Conservation (phyloP, 768 basidiomycete genomes). For the Tremella fuciformis region DNA sequence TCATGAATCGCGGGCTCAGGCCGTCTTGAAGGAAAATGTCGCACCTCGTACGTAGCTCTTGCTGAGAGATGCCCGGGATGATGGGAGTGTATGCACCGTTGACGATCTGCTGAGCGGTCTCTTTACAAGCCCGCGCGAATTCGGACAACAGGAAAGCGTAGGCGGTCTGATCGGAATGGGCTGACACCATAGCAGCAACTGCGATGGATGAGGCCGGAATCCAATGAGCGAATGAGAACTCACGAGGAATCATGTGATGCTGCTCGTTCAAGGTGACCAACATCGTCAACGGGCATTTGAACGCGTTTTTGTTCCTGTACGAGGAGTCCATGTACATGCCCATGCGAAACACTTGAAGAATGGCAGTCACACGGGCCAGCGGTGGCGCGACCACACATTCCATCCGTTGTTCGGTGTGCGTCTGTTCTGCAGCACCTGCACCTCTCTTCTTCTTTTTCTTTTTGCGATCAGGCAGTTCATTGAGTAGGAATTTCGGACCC, state of each 20-base stretch:
- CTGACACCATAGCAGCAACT: slow-evolving; percentile 15
- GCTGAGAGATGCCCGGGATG: neutral
- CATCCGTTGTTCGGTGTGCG: slow-evolving; percentile 1
- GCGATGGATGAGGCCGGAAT: neutral
- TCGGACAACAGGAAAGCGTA: slow-evolving; percentile 4
- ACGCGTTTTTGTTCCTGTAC: slow-evolving; percentile 19
- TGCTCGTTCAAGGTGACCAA: slow-evolving; percentile 13
- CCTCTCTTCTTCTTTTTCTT: no score
- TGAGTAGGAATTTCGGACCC: neutral
- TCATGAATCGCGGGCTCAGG: slow-evolving; percentile 9
- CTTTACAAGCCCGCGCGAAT: neutral
- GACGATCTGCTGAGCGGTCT: neutral
- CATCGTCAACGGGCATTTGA: slow-evolving; percentile 16
- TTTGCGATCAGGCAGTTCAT: neutral
- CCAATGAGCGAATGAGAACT: no score
- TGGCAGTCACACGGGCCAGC: slow-evolving; percentile 7
- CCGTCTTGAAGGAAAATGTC: slow-evolving; percentile 6
- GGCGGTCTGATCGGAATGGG: slow-evolving; percentile 1
- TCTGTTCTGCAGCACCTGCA: neutral
- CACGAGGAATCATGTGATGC: slow-evolving; percentile 14
- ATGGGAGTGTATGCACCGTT: neutral
- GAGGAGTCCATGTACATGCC: slow-evolving; percentile 19
- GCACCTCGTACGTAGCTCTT: neutral
- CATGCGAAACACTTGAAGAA: slow-evolving; percentile 8
- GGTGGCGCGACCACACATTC: slow-evolving; percentile 13